phyloP scores from a whole-genome alignment of 164 flowering plant species.

The Aristolochia fimbriata region DNA sequence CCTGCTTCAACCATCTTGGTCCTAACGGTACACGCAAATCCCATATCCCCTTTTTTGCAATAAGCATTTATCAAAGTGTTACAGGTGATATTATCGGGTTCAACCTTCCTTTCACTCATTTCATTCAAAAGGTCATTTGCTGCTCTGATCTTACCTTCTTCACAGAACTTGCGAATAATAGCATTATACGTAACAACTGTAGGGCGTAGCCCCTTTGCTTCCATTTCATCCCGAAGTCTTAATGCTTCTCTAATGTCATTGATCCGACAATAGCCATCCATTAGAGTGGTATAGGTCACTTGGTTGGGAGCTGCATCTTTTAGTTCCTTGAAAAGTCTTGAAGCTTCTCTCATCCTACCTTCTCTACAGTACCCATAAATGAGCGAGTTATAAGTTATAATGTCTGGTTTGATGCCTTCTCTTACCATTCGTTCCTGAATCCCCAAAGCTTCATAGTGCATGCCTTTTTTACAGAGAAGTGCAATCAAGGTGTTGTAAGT shows the following conservation, averaged over 20 bases:
- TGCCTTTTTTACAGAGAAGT: constrained; percentile 66
- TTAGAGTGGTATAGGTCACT: constrained; percentile 78
- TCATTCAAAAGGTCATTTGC: constrained; percentile 66
- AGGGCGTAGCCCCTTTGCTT: constrained; percentile 47
- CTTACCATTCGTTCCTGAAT: constrained; percentile 74
- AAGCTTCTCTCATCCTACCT: constrained; percentile 87
- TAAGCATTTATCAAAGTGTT: constrained; percentile 94
- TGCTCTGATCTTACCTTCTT: constrained; percentile 59
- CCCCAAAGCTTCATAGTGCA: constrained; percentile 81
- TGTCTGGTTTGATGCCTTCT: constrained; percentile 61
- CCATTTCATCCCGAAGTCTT: constrained; percentile 53
- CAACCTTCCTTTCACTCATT: constrained; percentile 63
- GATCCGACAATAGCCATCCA: constrained; percentile 79
- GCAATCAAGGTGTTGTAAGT: constrained; percentile 76
- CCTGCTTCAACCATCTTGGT: constrained; percentile 65
- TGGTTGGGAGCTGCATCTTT: constrained; percentile 56
- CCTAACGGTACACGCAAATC: constrained; percentile 62
- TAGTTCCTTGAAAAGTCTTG: constrained; percentile 60
- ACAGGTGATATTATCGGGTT: constrained; percentile 79
- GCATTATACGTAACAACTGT: constrained; percentile 71
- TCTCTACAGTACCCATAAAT: constrained; percentile 68
- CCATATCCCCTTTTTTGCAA: constrained; percentile 78
- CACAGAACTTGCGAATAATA: constrained; percentile 72
- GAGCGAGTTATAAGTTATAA: constrained; percentile 74
- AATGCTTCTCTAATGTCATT: constrained; percentile 63